Percentiles rank a stretch among this genome's conserved stretches.
Conservation (phyloP, 805 yeast species). For the Brettanomyces sp. region DNA sequence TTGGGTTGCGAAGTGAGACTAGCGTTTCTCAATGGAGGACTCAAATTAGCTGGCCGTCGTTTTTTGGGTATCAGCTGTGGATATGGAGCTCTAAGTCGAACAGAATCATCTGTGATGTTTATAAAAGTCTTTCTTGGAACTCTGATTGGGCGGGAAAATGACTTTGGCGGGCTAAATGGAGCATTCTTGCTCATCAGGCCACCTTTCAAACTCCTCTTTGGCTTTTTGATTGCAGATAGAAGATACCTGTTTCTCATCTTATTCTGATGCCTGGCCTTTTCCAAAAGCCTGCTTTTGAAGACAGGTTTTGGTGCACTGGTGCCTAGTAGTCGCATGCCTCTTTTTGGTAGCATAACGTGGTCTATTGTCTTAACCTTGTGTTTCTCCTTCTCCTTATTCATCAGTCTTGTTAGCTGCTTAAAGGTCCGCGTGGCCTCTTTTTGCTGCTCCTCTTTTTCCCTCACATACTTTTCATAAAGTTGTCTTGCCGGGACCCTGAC, state of each 20-base stretch:
- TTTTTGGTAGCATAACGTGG: constrained; percentile 17
- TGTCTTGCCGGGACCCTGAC: constrained; percentile 26
- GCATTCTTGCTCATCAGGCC: too few relatives aligned
- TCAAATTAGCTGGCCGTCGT: not conserved
- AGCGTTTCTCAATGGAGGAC: too few relatives aligned
- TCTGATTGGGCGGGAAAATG: not conserved
- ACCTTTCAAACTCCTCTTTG: not conserved
- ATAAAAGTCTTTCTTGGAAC: not conserved
- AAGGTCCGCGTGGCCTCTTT: constrained; percentile 36
- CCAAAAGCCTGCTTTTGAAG: constrained; percentile 21
- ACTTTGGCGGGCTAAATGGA: not conserved
- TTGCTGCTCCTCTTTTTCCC: constrained; percentile 34
- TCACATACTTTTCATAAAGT: constrained; percentile 29
- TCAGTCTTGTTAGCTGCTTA: constrained; percentile 30
- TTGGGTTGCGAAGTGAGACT: too few relatives aligned
- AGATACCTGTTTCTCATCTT: constrained; percentile 15
- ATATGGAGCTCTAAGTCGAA: not conserved
- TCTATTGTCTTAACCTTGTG: constrained; percentile 29
- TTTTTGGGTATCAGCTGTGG: not conserved
- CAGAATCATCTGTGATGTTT: not conserved
- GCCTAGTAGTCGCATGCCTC: not conserved
- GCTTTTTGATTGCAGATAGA: not conserved
- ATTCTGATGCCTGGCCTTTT: constrained; percentile 23
- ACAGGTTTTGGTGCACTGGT: not conserved
- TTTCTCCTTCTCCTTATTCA: constrained; percentile 31